phyloP scores from a whole-genome alignment of 2,329 filamentous ascomycete species.

The Pezicula neosporulosa region DNA sequence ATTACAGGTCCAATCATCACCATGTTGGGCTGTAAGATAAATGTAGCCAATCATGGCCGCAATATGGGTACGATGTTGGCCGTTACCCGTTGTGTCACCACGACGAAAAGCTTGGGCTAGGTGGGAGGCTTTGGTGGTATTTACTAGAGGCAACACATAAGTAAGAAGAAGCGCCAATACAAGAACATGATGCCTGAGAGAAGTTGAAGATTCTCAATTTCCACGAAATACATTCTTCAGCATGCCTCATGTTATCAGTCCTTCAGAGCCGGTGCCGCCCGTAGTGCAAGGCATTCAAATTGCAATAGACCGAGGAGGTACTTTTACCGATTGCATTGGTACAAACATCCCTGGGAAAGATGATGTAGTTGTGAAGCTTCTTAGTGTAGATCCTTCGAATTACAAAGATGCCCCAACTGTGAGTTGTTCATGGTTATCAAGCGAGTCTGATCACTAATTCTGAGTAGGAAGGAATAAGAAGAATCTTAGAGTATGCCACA shows the following conservation, averaged over 20 bases:
- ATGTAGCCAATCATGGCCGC: no score
- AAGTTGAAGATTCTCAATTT: no score
- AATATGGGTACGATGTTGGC: no score
- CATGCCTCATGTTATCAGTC: neutral
- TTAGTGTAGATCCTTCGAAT: conserved; percentile 68
- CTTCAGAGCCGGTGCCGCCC: neutral
- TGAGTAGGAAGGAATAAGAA: conserved; percentile 62
- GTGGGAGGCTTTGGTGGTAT: no score
- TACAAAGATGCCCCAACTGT: conserved; percentile 62
- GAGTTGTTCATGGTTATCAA: conserved; percentile 63
- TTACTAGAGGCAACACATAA: no score
- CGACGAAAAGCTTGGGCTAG: no score
- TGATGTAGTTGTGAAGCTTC: conserved; percentile 68
- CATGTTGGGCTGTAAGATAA: no score
- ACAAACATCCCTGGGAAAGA: conserved; percentile 53
- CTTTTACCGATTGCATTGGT: neutral
- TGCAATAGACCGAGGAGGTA: neutral
- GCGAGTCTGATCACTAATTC: conserved; percentile 54
- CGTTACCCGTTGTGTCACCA: no score
- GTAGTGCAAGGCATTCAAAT: neutral
- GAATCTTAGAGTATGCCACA: conserved; percentile 57
- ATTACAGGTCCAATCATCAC: no score
- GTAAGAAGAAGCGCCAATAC: no score
- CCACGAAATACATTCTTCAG: neutral
- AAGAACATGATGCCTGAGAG: no score